Base-by-base conservation (phyloP, 2,329 filamentous ascomycete species). In the Hymenoscyphus scutula region DNA sequence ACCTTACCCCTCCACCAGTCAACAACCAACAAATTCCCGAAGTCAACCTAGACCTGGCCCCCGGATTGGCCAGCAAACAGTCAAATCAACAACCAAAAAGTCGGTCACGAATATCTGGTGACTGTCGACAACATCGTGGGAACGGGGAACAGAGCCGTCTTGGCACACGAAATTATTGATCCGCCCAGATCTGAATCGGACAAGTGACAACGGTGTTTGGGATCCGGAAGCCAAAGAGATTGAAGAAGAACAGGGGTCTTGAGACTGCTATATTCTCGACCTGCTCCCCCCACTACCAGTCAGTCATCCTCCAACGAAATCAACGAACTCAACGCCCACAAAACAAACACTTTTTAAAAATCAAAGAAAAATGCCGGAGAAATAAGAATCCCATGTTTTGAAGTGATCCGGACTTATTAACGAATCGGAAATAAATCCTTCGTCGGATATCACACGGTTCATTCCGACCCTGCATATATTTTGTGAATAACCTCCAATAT, bases 121-220 rank as follows among this genome's bases (percentile, higher is more conserved):
- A 51, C n/a, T 45, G 38, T 45, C 8, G 38, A n/a, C 38, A 45
- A 54, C 25, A 37, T 23, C 19, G n/a, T 51, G 53, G 58, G 30
- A 23, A 17, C 41, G 48, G 88, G 80, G 59, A 89, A 74, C 55
- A 89, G 80, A 56, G 84, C 84, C 60, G 57, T 51, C 60, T 64
- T 60, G 58, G 57, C 60, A 25, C 34, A 62, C 10, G 19, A 37
- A 23, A 30, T 57, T 34, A 51, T 51, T 56, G 37, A 32, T 55
- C 53, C 30, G 23, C 54, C 55, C 29, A 41, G 45, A 58, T 62
- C 37, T 34, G 57, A 13, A 41, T 38, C 59, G 32, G 41, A 54
- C 34, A 56, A 56, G 48, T 27, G 23, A 55, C 54, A 38, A n/a
- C 55, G 32, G 55, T 57, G 32, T 51, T 51, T 23, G 23, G 19